phyloP scores from a whole-genome alignment of 2,329 filamentous ascomycete genomes.

The Byssochlamys sp. region DNA sequence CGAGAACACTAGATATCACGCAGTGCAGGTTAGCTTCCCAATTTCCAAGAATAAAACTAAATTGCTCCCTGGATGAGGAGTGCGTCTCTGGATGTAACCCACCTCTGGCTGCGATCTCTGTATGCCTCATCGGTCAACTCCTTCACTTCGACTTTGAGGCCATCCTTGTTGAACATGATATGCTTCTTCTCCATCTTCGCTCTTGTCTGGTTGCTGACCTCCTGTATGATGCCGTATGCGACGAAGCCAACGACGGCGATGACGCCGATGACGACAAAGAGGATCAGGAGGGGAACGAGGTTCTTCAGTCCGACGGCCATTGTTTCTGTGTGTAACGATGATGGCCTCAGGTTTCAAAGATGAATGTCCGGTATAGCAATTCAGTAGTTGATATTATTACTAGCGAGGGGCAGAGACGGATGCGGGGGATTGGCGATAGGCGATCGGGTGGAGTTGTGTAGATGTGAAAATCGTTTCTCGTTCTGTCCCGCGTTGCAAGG shows the following conservation, averaged over 20 bases:
- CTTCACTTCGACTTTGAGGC: slow-evolving; percentile 52
- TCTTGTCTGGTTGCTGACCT: slow-evolving; percentile 48
- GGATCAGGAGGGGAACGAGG: slow-evolving; percentile 48
- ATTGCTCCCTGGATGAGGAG: too few relatives aligned
- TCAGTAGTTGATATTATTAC: not conserved
- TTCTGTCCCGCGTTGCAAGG: not conserved
- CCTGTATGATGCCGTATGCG: slow-evolving; percentile 49
- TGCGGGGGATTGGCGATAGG: not conserved
- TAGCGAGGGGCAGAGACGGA: not conserved
- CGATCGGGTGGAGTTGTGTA: not conserved
- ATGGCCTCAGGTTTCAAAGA: not conserved
- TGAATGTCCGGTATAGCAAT: not conserved
- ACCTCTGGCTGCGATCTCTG: slow-evolving; percentile 51
- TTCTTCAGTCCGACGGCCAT: slow-evolving; percentile 14
- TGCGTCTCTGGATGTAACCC: slow-evolving; percentile 3
- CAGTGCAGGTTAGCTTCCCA: not conserved
- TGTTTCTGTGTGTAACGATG: not conserved
- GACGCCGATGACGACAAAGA: slow-evolving; percentile 44
- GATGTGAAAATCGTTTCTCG: not conserved
- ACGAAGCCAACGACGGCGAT: slow-evolving; percentile 47
- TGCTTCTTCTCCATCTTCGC: slow-evolving; percentile 57
- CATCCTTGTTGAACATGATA: slow-evolving; percentile 50
- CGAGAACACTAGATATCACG: slow-evolving; percentile 29
- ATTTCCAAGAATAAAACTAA: not conserved
- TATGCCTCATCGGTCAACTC: slow-evolving; percentile 49